Base-by-base conservation (phyloP, 1,139 yeast species). In the Hyphopichia pseudoburtonii region DNA sequence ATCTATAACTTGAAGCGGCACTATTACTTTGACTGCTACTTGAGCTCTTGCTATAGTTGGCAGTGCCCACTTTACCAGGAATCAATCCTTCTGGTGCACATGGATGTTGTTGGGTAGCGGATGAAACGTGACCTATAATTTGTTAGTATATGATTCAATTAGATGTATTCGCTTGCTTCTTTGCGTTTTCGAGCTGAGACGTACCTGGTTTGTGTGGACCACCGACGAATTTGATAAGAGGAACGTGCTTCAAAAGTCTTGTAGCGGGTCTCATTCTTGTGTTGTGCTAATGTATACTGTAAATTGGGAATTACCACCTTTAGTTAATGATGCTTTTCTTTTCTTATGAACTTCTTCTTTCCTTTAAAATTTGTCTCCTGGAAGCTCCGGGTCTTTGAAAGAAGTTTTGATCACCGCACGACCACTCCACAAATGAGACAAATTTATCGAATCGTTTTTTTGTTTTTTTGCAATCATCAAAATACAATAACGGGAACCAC, bases 161-260 rank as follows among this genome's bases (percentile, higher is more conserved):
- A n/a, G n/a, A n/a, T n/a, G n/a, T n/a, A n/a, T n/a, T n/a, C n/a
- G n/a, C n/a, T 23, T 23, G 12, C 8, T 9, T 17, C 24, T 18
- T 12, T 18, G 23, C 16, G n/a, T n/a, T 12, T 17, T n/a, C 3
- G 17, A n/a, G 27, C 34, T 17, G 25, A 59, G 49, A 45, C 76
- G 62, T 59, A 71, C 70, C 41, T 73, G 74, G 51, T 69, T 73
- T 71, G 78, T 54, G 82, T 16, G 77, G 66, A 4, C 78, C 77
- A 7, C 87, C 87, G 25, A 80, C 76, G 50, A 81, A 81, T 55
- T 77, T 80, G 52, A 81, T 81, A 51, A 74, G 66, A 7, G 83
- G 86, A 19, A 67, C 69, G 54, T 76, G 66, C 42, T 67, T 65
- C 40, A 66, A 57, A 45, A 70, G 55, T 41, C 61, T 51, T 29